Evolutionary conservation across 495 filamentous ascomycete genomes (phyloP).

Genomic region (Emericellopsis terricola): DNA sequence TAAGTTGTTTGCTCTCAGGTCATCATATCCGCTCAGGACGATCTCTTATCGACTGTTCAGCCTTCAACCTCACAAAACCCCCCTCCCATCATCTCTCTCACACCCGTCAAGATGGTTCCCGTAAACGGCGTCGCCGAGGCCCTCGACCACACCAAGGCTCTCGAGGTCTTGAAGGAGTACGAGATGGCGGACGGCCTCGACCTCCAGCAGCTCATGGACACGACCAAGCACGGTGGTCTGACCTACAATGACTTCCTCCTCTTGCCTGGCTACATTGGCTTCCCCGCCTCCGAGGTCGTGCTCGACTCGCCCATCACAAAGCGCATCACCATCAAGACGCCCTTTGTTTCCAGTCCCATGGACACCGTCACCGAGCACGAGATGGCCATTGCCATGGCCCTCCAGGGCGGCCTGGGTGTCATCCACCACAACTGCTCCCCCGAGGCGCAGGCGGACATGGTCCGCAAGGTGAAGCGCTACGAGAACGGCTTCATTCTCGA

Average conservation of each 20-base stretch:
- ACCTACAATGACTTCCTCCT: conserved; percentile 55
- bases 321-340: conserved; percentile 83
- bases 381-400: conserved; percentile 98
- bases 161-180: conserved; percentile 67
- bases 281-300: conserved; percentile 74
- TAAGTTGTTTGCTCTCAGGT: too few species aligned
- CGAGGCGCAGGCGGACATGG: conserved; percentile 95
- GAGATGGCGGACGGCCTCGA: conserved; percentile 63
- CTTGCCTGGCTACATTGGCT: conserved; percentile 45
- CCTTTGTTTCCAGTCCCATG: conserved; percentile 94
- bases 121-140: conserved; percentile 10
- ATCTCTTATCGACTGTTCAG: background rate
- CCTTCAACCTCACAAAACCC: conserved; percentile 2
- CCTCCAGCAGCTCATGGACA: conserved; percentile 66
- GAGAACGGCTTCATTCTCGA: conserved; percentile 99
- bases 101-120: conserved; percentile 3
- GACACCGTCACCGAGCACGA: conserved; percentile 98
- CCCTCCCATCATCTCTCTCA: background rate
- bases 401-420: conserved; percentile 88
- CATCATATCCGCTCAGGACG: too few species aligned
- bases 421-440: conserved; percentile 98
- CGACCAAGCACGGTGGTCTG: conserved; percentile 72
- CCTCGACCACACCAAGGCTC: conserved; percentile 40
- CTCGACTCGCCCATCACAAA: conserved; percentile 88
- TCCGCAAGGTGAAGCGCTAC: conserved; percentile 95